Evolutionary conservation across 192 early-diverging fungal genomes (phyloP).

Genomic region (Mortierella antarctica): DNA sequence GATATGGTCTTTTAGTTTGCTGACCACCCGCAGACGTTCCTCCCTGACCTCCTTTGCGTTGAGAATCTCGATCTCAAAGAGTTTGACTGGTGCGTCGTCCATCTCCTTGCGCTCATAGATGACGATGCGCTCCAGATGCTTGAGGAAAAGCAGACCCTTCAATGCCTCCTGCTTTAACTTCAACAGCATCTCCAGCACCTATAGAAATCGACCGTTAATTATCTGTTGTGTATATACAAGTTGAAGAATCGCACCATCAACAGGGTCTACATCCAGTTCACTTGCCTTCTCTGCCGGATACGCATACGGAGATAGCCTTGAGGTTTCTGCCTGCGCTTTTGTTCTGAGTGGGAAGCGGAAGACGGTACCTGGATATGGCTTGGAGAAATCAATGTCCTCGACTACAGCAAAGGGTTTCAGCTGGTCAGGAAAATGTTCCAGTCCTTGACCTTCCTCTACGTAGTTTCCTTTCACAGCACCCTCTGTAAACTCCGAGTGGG

Average conservation of each 20-base stretch:
- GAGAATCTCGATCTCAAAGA: conserved; percentile 35
- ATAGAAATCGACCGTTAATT: no score
- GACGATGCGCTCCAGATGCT: conserved; percentile 35
- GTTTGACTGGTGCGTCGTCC: neutral
- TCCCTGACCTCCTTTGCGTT: conserved; percentile 27
- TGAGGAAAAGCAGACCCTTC: conserved; percentile 48
- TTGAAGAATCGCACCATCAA: no score
- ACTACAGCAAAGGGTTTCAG: conserved; percentile 26
- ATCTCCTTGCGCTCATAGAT: conserved; percentile 41
- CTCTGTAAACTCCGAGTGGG: neutral
- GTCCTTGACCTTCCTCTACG: neutral
- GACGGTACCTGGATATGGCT: conserved; percentile 41
- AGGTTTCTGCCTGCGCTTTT: conserved; percentile 23
- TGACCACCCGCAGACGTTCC: conserved; percentile 4
- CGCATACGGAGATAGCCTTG: conserved; percentile 24
- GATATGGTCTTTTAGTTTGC: conserved; percentile 14
- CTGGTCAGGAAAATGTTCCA: conserved; percentile 22
- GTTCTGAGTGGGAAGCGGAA: conserved; percentile 58
- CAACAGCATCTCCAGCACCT: conserved; percentile 30
- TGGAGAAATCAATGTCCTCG: conserved; percentile 43
- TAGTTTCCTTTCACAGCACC: conserved; percentile 31
- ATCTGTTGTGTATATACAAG: no score
- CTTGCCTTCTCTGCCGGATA: conserved; percentile 34
- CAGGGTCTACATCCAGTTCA: no score
- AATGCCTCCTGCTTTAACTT: conserved; percentile 34